A percentile compares a stretch with the other conserved stretches of the same genome.
These are phyloP conservation scores for Stemphylium vesicarium DNA, from an alignment of 2,329 filamentous ascomycete species.

Conservation along the genomic window DNA sequence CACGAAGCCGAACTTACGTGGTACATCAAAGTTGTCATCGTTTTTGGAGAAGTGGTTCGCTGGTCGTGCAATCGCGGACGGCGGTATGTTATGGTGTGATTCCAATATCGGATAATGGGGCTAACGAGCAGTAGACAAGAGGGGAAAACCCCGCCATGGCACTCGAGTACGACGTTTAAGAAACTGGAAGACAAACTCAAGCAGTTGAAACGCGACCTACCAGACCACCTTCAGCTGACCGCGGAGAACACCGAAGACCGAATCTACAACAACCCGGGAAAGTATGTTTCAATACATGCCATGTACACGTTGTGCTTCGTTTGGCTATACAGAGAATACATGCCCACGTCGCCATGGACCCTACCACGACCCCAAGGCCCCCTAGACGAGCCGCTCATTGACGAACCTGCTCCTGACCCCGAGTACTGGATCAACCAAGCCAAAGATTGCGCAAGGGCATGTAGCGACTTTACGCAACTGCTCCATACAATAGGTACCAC, in stretches of 20 bases:
- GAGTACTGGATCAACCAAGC: constrained; percentile 69
- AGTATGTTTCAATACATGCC: constrained; percentile 71
- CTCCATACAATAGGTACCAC: constrained; percentile 55
- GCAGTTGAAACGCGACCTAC: constrained; percentile 62
- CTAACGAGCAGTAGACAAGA: constrained; percentile 29
- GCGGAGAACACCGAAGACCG: constrained; percentile 69
- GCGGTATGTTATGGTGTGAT: constrained; percentile 48
- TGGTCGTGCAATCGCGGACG: constrained; percentile 66
- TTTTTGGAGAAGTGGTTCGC: constrained; percentile 62
- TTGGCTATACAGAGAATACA: constrained; percentile 71
- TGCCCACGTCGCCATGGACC: constrained; percentile 68
- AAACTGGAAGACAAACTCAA: constrained; percentile 60
- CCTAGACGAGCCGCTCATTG: constrained; percentile 58
- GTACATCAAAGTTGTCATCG: constrained; percentile 61
- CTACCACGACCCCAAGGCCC: constrained; percentile 61
- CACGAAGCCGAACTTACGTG: constrained; percentile 57
- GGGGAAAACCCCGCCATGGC: constrained; percentile 66
- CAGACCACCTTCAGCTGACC: constrained; percentile 64
- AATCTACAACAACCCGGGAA: constrained; percentile 67
- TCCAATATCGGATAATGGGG: background rate
- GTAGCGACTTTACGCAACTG: constrained; percentile 68
- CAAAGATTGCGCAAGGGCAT: constrained; percentile 67
- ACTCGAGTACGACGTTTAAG: constrained; percentile 61
- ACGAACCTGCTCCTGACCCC: constrained; percentile 13
- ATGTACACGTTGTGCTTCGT: constrained; percentile 70